Base-by-base conservation (phyloP, 2,329 filamentous ascomycete genomes). In the Hortaea sp. region DNA sequence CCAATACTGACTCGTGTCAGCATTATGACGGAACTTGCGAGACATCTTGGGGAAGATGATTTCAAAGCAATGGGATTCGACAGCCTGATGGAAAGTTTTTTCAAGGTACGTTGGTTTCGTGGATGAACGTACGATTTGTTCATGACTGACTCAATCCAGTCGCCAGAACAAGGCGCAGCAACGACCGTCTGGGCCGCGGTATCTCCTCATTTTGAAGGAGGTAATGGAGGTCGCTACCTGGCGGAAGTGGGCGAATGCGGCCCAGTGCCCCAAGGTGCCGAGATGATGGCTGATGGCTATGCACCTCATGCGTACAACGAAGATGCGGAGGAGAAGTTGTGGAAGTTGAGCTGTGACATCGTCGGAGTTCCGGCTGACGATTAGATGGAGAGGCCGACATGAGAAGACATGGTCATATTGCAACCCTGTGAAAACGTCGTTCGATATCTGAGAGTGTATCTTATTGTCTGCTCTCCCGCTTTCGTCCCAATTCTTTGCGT, bases 111-210 rank as follows among this genome's bases (percentile, higher is more conserved):
- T 20, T 20, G 20, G 20, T 20, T 20, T 20, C 20, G 20, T 20
- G 20, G 20, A 20, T 20, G 20, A 20, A 20, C 20, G 20, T 20
- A 20, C 20, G 20, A 20, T 20, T 20, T 20, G 20, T 4, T 20
- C 20, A 20, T 20, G 20, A 20, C 20, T 20, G 20, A 20, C 20
- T 20, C 20, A 20, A 20, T 20, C 20, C 20, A 20, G 20, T 43
- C 44, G 45, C 41, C 63, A 1, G 62, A 60, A n/a, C 74, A 76
- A 52, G 74, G 73, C 2, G 73, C 73, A 12, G 71, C 74, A 0
- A 76, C 73, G 10, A 63, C 64, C 4, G 63, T 74, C 1, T 72
- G 65, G 63, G 72, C 69, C 1, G 73, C 70, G 0, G 55, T 70
- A 2, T 62, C 55, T 0, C 49, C 46, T 27, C 37, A 48, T 40